Evolutionary conservation across 2,329 filamentous ascomycete species (phyloP).

Genomic region (Penicillium sp.): DNA sequence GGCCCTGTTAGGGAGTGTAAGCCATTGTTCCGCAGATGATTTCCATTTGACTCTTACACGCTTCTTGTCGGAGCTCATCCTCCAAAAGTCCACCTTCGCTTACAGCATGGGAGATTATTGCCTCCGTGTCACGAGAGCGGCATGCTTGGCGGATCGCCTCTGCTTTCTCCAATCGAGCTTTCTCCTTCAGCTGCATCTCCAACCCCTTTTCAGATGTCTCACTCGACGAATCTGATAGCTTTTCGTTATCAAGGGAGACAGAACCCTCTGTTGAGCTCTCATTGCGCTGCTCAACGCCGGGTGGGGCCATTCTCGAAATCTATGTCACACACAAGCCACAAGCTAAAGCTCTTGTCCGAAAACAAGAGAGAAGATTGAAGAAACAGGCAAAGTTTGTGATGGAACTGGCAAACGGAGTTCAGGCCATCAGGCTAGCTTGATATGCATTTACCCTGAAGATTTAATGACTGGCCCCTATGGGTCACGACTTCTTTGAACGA

Average conservation of each 20-base stretch:
- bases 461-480: neutral
- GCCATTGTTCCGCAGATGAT: neutral
- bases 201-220: neutral
- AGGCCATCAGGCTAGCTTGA: neutral
- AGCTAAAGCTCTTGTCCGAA: neutral
- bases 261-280: neutral
- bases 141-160: slow-evolving; percentile 61
- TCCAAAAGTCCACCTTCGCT: slow-evolving; percentile 66
- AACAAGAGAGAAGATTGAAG: neutral
- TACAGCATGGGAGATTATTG: slow-evolving; percentile 59
- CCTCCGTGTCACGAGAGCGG: slow-evolving; percentile 55
- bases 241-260: slow-evolving; percentile 2
- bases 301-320: neutral
- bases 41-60: slow-evolving; percentile 63
- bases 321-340: neutral
- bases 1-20: slow-evolving; percentile 44
- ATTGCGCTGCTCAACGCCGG: neutral
- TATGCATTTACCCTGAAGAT: neutral
- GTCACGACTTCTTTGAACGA: neutral
- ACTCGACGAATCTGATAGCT: neutral
- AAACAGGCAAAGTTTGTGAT: neutral
- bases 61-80: slow-evolving; percentile 67
- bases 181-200: slow-evolving; percentile 2
- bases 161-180: slow-evolving; percentile 38
- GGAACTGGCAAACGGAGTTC: neutral